Evolutionary conservation across 2,329 filamentous ascomycete genomes (phyloP).

Genomic region (Fusarium torreyae): DNA sequence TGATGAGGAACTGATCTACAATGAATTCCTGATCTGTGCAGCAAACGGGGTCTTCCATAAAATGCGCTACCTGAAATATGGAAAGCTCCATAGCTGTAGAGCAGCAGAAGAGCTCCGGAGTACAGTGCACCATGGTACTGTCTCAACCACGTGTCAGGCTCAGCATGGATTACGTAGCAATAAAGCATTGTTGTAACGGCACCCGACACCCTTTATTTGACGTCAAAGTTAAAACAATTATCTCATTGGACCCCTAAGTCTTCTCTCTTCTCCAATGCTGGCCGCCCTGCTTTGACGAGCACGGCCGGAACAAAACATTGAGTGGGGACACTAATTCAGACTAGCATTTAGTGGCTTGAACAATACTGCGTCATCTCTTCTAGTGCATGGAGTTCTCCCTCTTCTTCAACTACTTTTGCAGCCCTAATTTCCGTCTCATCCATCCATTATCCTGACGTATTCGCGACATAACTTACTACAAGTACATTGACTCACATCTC

Average conservation of each 20-base stretch:
- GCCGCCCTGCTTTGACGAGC: constrained; percentile 1
- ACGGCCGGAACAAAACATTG: constrained; percentile 19
- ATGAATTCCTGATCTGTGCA: constrained; percentile 38
- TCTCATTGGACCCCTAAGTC: constrained; percentile 23
- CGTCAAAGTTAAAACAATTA: background rate
- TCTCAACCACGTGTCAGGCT: constrained; percentile 20
- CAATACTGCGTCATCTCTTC: constrained; percentile 47
- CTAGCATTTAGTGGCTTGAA: constrained; percentile 46
- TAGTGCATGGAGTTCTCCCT: constrained; percentile 34
- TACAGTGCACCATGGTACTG: too few species aligned
- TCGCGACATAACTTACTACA: constrained; percentile 20
- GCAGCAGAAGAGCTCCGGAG: too few species aligned
- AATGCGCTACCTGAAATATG: constrained; percentile 2
- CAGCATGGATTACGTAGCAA: constrained; percentile 1
- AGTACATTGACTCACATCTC: constrained; percentile 27
- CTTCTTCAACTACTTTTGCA: constrained; percentile 28
- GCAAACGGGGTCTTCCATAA: constrained; percentile 2
- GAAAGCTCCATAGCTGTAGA: constrained; percentile 1
- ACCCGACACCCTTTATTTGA: too few species aligned
- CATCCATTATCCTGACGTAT: constrained; percentile 18
- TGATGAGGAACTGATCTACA: constrained; percentile 39
- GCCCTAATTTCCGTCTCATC: constrained; percentile 31
- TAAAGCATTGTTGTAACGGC: background rate
- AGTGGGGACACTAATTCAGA: constrained; percentile 33
- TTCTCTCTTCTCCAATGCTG: constrained; percentile 1